A percentile compares a stretch with the other conserved stretches of the same genome.
These are phyloP conservation scores for Gomphus bonarii DNA, from an alignment of 1,284 basidiomycete species.

Conservation along the genomic window DNA sequence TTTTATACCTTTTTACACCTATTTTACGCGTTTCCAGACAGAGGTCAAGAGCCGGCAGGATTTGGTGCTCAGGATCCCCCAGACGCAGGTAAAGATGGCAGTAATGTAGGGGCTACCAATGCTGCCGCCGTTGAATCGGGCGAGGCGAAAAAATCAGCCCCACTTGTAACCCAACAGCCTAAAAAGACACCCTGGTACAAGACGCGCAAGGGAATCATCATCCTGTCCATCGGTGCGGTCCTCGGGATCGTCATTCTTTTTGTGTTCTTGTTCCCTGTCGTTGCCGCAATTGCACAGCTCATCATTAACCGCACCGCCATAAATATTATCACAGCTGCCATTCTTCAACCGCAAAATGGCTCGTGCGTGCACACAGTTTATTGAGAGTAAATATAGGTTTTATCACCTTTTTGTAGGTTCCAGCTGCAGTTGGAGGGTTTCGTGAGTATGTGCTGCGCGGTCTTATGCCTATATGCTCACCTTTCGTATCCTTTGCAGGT, in stretches of 20 bases:
- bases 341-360: constrained; percentile 38
- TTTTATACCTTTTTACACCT: constrained; percentile 4
- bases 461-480: neutral
- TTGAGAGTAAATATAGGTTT: neutral
- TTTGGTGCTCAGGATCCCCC: constrained; percentile 18
- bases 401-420: constrained; percentile 29
- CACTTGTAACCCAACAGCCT: constrained; percentile 2
- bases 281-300: constrained; percentile 52
- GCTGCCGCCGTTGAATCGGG: constrained; percentile 10
- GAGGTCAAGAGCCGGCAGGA: constrained; percentile 9
- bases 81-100: constrained; percentile 23
- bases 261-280: constrained; percentile 52
- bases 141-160: constrained; percentile 8
- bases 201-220: constrained; percentile 37
- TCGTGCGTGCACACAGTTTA: constrained; percentile 31
- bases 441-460: constrained; percentile 15
- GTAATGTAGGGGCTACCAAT: neutral
- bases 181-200: constrained; percentile 28
- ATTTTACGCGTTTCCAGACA: constrained; percentile 11
- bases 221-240: constrained; percentile 24
- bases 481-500: constrained; percentile 28
- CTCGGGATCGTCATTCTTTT: constrained; percentile 53
- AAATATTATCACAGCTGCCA: constrained; percentile 38
- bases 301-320: constrained; percentile 46
- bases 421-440: constrained; percentile 37